phyloP scores from a whole-genome alignment of 257 asterid genomes.

The Capsicum rhomboideum region DNA sequence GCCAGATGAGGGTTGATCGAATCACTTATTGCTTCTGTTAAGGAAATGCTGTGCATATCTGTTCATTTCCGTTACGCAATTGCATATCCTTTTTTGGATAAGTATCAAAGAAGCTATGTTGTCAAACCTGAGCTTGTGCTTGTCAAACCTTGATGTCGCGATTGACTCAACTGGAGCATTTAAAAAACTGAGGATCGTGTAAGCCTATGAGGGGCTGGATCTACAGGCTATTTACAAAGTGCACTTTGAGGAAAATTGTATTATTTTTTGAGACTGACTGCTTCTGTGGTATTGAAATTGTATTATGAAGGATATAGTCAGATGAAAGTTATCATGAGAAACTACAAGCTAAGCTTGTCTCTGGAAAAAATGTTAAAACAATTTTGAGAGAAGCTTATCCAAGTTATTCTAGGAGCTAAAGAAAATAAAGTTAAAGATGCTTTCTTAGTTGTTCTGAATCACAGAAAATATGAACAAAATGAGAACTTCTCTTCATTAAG shows the following conservation, averaged over 20 bases:
- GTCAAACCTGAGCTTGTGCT: not conserved
- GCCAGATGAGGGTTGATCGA: not conserved
- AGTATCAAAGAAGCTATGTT: not conserved
- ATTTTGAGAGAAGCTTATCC: not conserved
- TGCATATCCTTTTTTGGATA: not conserved
- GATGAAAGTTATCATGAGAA: not conserved
- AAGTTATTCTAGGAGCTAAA: not conserved
- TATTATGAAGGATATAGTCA: not conserved
- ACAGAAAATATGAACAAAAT: not conserved
- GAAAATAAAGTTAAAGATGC: not conserved
- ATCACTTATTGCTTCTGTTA: not conserved
- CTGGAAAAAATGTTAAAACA: not conserved
- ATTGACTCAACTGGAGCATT: not conserved
- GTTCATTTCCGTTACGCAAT: not conserved
- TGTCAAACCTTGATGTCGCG: not conserved
- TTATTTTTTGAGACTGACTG: not conserved
- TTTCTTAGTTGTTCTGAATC: not conserved
- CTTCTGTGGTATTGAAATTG: not conserved
- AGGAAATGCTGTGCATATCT: not conserved
- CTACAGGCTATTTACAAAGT: not conserved
- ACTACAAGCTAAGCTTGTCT: not conserved
- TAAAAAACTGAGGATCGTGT: not conserved
- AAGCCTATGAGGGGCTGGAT: not conserved
- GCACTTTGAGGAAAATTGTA: not conserved
- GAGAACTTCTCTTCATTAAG: not conserved